Evolutionary conservation across 257 asterid species (phyloP), one percentile per base, ranked within the genome.

Genomic region (Scutellaria baicalensis): DNA sequence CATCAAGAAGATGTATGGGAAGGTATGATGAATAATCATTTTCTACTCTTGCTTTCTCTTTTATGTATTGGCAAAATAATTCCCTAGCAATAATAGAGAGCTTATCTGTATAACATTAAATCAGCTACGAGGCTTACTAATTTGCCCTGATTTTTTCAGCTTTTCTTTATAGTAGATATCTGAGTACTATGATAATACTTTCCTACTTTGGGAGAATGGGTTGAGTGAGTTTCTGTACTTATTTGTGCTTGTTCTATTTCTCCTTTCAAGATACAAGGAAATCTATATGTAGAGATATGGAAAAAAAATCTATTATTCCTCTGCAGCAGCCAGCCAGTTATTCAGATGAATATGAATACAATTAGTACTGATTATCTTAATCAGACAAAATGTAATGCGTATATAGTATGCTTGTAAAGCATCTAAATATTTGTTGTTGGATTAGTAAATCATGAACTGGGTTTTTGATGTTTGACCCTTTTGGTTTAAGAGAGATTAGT

Each of bases 1-100:
- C 74, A 87, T 89, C 77, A 89, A 89, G n/a, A n/a, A n/a, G 86
- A 89, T 89, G 90, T 87, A 86, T 20, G 92, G 83, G 75, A 87
- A 86, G 94, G 94, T 89, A 77, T 45, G 59, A n/a, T 7, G 31
- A 31, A 52, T 5, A 8, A 40, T 40, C 11, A 40, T 7, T 40
- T 12, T 8, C 11, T 49, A 14, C 23, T 35, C n/a, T 48, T 70
- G n/a, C n/a, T 45, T 49, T 39, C 50, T 18, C 64, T 38, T 43
- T 3, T 18, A 44, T 36, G 21, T 36, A 39, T 17, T 3, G 6
- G 9, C 8, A 21, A 8, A 31, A 6, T 48, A n/a, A 6, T 51
- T 7, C 52, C 35, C 8, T 6, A 48, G 7, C 9, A 14, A 59
- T 40, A 48, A 21, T 36, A 20, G 43, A 52, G 13, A 9, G 16